Evolutionary conservation across 78 protist species (phyloP).

Genomic region (Pigoraptor vietnamica): DNA sequence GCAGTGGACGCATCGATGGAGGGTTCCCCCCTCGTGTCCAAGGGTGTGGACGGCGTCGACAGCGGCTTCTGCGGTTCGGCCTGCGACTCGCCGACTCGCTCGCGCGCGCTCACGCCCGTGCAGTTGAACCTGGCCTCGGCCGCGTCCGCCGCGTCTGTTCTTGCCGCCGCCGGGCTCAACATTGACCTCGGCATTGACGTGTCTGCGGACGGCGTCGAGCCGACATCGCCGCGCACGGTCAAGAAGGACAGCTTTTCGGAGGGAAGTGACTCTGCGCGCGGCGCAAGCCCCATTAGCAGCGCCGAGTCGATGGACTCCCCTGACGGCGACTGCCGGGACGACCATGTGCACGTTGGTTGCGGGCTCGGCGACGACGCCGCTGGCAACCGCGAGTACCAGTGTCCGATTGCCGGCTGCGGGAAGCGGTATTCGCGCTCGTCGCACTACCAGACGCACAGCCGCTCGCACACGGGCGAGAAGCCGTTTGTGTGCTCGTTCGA

Average conservation of each 20-base stretch:
- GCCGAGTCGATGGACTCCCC: not conserved
- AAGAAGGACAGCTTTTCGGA: not conserved
- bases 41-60: not conserved
- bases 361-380: not conserved
- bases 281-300: not conserved
- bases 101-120: not conserved
- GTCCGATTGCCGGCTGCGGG: not conserved
- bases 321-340: not conserved
- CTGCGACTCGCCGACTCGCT: not conserved
- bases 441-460: not conserved
- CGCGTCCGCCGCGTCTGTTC: not conserved
- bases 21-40: not conserved
- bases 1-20: too few relatives aligned
- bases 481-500: not conserved
- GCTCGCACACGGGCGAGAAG: conserved; percentile 3
- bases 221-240: not conserved
- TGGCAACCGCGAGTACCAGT: not conserved
- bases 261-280: not conserved
- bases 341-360: not conserved
- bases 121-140: not conserved
- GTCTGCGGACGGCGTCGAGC: not conserved
- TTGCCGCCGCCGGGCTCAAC: not conserved
- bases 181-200: not conserved
- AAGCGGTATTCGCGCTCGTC: not conserved
- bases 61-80: not conserved